These are phyloP conservation scores for Candida multigemmis DNA, from an alignment of 805 yeast species.

Conservation along the genomic window DNA sequence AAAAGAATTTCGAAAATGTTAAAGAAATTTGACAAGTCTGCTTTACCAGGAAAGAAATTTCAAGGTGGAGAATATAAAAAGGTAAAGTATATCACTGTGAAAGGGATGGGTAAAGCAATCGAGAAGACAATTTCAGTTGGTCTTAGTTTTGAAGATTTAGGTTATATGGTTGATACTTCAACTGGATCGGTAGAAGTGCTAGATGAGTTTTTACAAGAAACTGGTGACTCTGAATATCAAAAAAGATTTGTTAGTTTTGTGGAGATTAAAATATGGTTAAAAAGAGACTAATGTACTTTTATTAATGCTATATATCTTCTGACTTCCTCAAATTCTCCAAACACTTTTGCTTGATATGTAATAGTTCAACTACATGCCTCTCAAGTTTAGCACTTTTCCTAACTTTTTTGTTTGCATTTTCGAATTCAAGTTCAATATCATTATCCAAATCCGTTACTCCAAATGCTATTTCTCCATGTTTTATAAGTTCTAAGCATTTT, in stretches of 20 bases:
- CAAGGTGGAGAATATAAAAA: constrained; percentile 28
- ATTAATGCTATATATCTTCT: neutral
- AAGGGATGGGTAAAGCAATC: constrained; percentile 70
- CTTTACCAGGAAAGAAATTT: constrained; percentile 11
- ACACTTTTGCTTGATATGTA: constrained; percentile 33
- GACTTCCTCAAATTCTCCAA: constrained; percentile 8
- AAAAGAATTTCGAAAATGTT: constrained; percentile 54
- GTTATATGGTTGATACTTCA: constrained; percentile 44
- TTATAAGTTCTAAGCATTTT: constrained; percentile 40
- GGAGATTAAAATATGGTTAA: constrained; percentile 34
- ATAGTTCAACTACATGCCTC: constrained; percentile 43
- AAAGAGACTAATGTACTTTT: constrained; percentile 8
- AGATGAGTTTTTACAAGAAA: constrained; percentile 49
- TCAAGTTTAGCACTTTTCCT: constrained; percentile 28
- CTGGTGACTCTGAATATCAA: constrained; percentile 23
- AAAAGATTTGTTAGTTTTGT: constrained; percentile 41
- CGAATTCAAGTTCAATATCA: constrained; percentile 14
- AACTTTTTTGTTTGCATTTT: constrained; percentile 7
- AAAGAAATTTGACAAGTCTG: constrained; percentile 25
- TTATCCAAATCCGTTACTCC: constrained; percentile 11
- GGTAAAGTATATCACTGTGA: constrained; percentile 40
- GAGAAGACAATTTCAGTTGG: constrained; percentile 58
- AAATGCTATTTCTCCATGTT: constrained; percentile 22
- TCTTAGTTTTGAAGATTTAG: constrained; percentile 42
- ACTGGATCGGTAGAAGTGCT: constrained; percentile 63